Base-by-base conservation (phyloP, 2,329 filamentous ascomycete species). In the Penicillium italicum region DNA sequence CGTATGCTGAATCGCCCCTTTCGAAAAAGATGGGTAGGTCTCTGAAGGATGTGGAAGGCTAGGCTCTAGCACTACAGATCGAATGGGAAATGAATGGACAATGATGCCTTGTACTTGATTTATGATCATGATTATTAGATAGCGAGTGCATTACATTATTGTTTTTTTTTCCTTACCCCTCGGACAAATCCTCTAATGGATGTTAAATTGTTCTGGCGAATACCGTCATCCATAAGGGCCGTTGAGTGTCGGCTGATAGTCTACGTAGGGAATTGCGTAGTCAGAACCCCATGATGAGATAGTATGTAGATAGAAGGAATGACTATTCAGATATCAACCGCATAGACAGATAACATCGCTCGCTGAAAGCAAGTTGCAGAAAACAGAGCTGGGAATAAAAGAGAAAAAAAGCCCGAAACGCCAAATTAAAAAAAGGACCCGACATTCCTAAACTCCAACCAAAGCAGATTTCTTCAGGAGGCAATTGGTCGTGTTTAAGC, bases 1-100 rank as follows among this genome's bases (percentile, higher is more conserved):
- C 56, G 10, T 64, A 65, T 55, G 45, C 54, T 1, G 59, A 66
- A 18, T 73, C 74, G 3, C 74, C 74, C 46, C 70, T 74, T 20
- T 66, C 75, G 14, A 67, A 55, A 40, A 66, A 70, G 44, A 66
- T 68, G 7, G 62, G 60, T 33, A 65, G 67, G 7, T 61, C 56
- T 6, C 30, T 64, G 14, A 69, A 60, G 33, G 69, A 73, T 59
- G 67, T 59, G 67, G 70, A 53, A 66, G 65, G 14, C 57, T 72
- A 47, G 67, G 69, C 11, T 66, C 66, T 14, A 67, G 71, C 30
- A 24, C 30, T 2, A n/a, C 43, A 34, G 20, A 34, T 8, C 34
- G 59, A 66, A 67, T 6, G 56, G 44, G 38, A 48, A 60, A n/a
- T 60, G 44, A 44, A 12, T 18, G 12, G 11, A 43, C 10, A 28